Evolutionary conservation across 1,139 yeast species (phyloP), one percentile per base, ranked within the genome.

Genomic region (Saccharomyces hybrid): DNA sequence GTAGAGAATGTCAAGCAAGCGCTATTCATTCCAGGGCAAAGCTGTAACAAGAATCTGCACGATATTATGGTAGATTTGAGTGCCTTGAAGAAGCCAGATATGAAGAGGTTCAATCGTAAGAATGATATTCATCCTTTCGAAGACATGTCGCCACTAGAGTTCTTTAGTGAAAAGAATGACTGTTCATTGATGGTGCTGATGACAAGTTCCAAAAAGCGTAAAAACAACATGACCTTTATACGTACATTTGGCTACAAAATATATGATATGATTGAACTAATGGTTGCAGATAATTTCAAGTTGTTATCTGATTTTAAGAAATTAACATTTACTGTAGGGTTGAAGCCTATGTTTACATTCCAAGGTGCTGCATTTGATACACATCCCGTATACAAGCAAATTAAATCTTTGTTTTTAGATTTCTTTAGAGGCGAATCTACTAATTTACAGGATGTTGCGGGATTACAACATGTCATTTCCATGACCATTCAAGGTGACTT

Each of bases 151-250:
- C 81, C 86, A 48, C 74, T 95, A 57, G 99, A 95, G 72, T 93
- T 95, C 67, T 88, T 91, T 70, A 79, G 96, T 60, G 97, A 91
- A 71, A 95, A 93, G 78, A 95, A 93, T 71, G 99, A 93, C 72
- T 73, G 87, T 50, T 89, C 98, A 2, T 75, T 93, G 59, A 71
- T 93, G 68, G 96, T 93, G n/a, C 78, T 91, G 55, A 81, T 91
- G 6, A 78, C 89, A 20, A 82, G 82, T 72, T 89, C 88, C 69
- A 95, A 93, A 73, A 93, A 95, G 76, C 82, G 99, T 71, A 97
- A 96, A 59, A 89, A 91, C 72, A 89, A 90, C 58, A 76, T 93
- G 65, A 88, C 95, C 1, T 93, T 90, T 71, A 78, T 85, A 41
- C 81, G 99, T 69, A 89, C 96, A 50, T 93, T 93, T 76, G 90